Base-by-base conservation (phyloP, 371 early-diverging fungal genomes). In the Mortierella polycephala region DNA sequence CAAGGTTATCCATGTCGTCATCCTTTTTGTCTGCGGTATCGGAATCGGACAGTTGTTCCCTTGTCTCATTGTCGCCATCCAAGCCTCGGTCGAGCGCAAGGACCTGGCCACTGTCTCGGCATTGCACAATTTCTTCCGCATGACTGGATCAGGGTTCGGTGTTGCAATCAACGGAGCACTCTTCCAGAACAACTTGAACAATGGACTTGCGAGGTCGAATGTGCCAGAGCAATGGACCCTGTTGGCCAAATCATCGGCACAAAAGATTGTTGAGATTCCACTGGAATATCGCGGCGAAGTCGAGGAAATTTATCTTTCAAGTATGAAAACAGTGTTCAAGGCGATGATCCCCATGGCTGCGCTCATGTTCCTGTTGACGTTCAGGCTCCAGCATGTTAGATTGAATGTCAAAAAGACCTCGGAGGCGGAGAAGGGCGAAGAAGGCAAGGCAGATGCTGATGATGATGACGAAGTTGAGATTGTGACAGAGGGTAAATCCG, bases 21-120 rank as follows among this genome's bases (percentile, higher is more conserved):
- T 76, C 58, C 74, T 87, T 18, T 59, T 89, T 14, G 60, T 87
- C 67, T 77, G 85, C 37, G 90, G 90, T 39, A 37, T 84, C n/a
- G 90, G 90, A 12, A 65, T 83, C 16, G 83, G 83, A 7, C 72
- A 60, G 9, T 42, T 73, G 40, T 69, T 83, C 66, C 76, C 71
- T 51, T 81, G 79, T 37, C 74, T 83, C 46, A 74, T 87, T 30
- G 75, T 90, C 18, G 87, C 81, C 13, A 71, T 86, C 55, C 90
- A 90, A 62, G 84, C 86, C 18, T 71, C 83, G 7, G 87, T 86
- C n/a, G 69, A 73, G 18, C 67, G 63, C 1, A 57, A 68, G 52
- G 68, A 81, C 49, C 51, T 82, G 18, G 75, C 82, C 11, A 69
- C 72, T 7, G 75, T 75, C 5, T 79, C 75, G 1, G 71, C 71